Evolutionary conservation across 2,329 filamentous ascomycete genomes (phyloP).

Genomic region (Epichloe glyceriae): DNA sequence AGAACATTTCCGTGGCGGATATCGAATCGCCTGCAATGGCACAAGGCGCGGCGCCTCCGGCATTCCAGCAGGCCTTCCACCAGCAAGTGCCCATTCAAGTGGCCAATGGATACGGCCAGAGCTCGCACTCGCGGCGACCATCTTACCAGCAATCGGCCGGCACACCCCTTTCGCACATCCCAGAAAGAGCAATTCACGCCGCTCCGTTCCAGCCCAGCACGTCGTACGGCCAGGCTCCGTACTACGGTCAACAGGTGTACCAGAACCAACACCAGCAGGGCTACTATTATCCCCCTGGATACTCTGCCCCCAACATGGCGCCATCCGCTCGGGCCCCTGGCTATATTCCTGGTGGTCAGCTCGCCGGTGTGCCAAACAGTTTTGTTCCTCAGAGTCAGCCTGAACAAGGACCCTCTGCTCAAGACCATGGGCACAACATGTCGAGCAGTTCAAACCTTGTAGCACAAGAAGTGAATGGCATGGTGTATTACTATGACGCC

Average conservation of each 20-base stretch:
- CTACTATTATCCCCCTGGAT: slow-evolving; percentile 56
- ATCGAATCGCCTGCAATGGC: slow-evolving; percentile 68
- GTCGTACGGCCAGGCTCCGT: slow-evolving; percentile 48
- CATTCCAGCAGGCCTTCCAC: slow-evolving; percentile 86
- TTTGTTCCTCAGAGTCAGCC: slow-evolving; percentile 30
- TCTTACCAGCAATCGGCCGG: slow-evolving; percentile 62
- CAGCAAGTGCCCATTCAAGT: slow-evolving; percentile 81
- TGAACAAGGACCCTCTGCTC: slow-evolving; percentile 21
- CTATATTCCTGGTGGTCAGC: slow-evolving; percentile 44
- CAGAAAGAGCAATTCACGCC: slow-evolving; percentile 82
- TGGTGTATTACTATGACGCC: slow-evolving; percentile 88
- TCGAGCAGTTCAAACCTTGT: slow-evolving; percentile 34
- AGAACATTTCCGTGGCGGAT: slow-evolving; percentile 81
- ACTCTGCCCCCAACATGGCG: slow-evolving; percentile 36
- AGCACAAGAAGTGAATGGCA: slow-evolving; percentile 86
- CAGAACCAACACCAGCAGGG: slow-evolving; percentile 33
- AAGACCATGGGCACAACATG: slow-evolving; percentile 16
- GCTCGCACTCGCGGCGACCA: slow-evolving; percentile 52
- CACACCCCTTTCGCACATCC: slow-evolving; percentile 82
- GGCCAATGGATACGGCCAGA: slow-evolving; percentile 39
- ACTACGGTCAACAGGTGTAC: slow-evolving; percentile 37
- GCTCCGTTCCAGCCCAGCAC: slow-evolving; percentile 73
- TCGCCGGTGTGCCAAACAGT: slow-evolving; percentile 25
- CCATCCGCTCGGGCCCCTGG: slow-evolving; percentile 36
- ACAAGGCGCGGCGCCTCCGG: slow-evolving; percentile 42